phyloP scores from a whole-genome alignment of 164 flowering plant genomes.

The Berberis thunbergii region DNA sequence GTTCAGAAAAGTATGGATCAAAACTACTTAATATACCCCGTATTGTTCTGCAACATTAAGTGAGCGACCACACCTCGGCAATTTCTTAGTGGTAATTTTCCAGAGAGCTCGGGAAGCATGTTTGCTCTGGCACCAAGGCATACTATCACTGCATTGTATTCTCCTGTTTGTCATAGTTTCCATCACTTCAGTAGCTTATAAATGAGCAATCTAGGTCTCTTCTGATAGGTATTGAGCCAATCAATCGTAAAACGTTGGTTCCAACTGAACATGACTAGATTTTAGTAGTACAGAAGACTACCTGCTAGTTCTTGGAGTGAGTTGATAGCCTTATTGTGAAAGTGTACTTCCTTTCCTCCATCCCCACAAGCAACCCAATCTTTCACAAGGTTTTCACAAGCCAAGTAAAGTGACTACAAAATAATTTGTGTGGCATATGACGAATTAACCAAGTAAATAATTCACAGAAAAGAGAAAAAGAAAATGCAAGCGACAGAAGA shows the following conservation, averaged over 20 bases:
- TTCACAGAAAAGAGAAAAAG: neutral
- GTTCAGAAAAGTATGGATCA: neutral
- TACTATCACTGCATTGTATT: conserved; percentile 61
- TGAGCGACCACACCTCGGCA: conserved; percentile 86
- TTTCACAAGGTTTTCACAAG: conserved; percentile 53
- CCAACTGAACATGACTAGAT: neutral
- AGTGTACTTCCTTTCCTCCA: conserved; percentile 31
- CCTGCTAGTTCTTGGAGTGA: conserved; percentile 58
- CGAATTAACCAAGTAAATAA: conserved; percentile 1
- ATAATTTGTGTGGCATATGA: neutral
- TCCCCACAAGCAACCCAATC: conserved; percentile 24
- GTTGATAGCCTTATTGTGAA: conserved; percentile 44
- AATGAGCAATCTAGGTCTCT: neutral
- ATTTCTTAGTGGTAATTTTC: conserved; percentile 73
- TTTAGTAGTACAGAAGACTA: conserved; percentile 13
- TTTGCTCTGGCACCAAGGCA: conserved; percentile 79
- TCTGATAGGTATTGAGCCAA: neutral
- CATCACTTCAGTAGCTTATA: neutral
- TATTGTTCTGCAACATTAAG: conserved; percentile 40
- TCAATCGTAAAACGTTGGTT: neutral
- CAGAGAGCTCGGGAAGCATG: conserved; percentile 62
- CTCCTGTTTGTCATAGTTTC: conserved; percentile 31
- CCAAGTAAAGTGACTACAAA: conserved; percentile 66
- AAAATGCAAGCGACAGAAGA: neutral
- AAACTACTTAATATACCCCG: conserved; percentile 25